phyloP scores from a whole-genome alignment of 352 stramenopile genomes.

The Globisporangium megalacanthum region DNA sequence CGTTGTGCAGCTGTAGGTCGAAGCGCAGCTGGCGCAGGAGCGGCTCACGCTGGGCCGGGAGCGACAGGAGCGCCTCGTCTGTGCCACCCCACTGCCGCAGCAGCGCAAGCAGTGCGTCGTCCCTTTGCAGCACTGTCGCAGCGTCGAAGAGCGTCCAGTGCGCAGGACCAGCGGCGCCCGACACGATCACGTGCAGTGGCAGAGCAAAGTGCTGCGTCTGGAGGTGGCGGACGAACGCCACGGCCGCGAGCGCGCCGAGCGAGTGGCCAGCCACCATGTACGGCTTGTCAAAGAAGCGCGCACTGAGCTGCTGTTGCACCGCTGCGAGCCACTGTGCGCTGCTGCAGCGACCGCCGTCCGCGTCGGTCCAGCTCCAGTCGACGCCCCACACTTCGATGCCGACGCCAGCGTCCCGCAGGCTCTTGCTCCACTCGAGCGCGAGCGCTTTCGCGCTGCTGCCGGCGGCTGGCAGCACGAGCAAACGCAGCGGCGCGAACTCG shows the following conservation, averaged over 20 bases:
- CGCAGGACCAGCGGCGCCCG: slow-evolving; percentile 28
- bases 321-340: slow-evolving; percentile 25
- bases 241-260: slow-evolving; percentile 50
- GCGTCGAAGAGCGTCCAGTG: slow-evolving; percentile 34
- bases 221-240: slow-evolving; percentile 47
- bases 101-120: slow-evolving; percentile 36
- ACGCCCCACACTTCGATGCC: slow-evolving; percentile 55
- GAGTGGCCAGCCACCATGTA: slow-evolving; percentile 68
- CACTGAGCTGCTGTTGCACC: slow-evolving; percentile 31
- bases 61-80: slow-evolving; percentile 44
- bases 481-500: slow-evolving; percentile 51
- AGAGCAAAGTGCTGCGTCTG: slow-evolving; percentile 36
- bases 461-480: slow-evolving; percentile 59
- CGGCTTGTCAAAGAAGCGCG: slow-evolving; percentile 69
- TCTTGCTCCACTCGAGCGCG: slow-evolving; percentile 38
- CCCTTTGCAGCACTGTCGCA: slow-evolving; percentile 16
- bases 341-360: slow-evolving; percentile 8
- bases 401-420: slow-evolving; percentile 25
- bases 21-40: slow-evolving; percentile 30
- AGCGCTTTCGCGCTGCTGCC: slow-evolving; percentile 39
- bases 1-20: slow-evolving; percentile 54
- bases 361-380: slow-evolving; percentile 41
- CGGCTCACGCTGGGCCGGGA: slow-evolving; percentile 28
- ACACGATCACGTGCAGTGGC: slow-evolving; percentile 60
- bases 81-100: slow-evolving; percentile 55